phyloP scores from a whole-genome alignment of 192 early-diverging fungal species.

The Dimargaris cristalligena region DNA sequence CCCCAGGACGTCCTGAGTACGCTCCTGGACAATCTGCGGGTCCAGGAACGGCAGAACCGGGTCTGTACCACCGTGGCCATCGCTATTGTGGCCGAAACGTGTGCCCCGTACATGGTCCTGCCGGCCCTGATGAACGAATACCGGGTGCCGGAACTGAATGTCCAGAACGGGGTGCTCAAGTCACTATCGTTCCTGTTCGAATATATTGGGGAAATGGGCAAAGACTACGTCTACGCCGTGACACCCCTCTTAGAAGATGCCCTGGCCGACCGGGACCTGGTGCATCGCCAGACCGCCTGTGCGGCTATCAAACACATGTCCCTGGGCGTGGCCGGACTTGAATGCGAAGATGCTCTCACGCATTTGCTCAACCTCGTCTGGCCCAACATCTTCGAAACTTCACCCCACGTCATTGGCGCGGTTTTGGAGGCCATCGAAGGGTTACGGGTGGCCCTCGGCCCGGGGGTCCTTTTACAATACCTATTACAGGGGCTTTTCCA shows the following conservation, averaged over 20 bases:
- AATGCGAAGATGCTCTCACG: slow-evolving; percentile 82
- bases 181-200: slow-evolving; percentile 92
- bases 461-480: slow-evolving; percentile 69
- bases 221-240: slow-evolving; percentile 95
- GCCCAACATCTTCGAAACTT: slow-evolving; percentile 97
- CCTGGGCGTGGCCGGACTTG: slow-evolving; percentile 79
- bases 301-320: slow-evolving; percentile 90
- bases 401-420: slow-evolving; percentile 93
- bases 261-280: slow-evolving; percentile 90
- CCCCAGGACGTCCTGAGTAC: slow-evolving; percentile 98
- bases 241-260: slow-evolving; percentile 93
- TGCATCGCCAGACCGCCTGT: slow-evolving; percentile 95
- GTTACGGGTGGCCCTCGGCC: slow-evolving; percentile 75
- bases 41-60: slow-evolving; percentile 97
- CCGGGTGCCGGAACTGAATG: slow-evolving; percentile 95
- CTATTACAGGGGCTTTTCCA: slow-evolving; percentile 92
- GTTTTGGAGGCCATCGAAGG: slow-evolving; percentile 97
- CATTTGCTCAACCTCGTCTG: slow-evolving; percentile 93
- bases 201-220: slow-evolving; percentile 97
- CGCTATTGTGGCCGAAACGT: slow-evolving; percentile 93
- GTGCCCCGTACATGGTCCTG: slow-evolving; percentile 92
- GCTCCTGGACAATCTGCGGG: slow-evolving; percentile 92
- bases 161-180: slow-evolving; percentile 98
- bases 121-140: slow-evolving; percentile 99
- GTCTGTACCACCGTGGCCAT: slow-evolving; percentile 99